phyloP scores from a whole-genome alignment of 2,329 filamentous ascomycete species.

The Penicillium nordicum region DNA sequence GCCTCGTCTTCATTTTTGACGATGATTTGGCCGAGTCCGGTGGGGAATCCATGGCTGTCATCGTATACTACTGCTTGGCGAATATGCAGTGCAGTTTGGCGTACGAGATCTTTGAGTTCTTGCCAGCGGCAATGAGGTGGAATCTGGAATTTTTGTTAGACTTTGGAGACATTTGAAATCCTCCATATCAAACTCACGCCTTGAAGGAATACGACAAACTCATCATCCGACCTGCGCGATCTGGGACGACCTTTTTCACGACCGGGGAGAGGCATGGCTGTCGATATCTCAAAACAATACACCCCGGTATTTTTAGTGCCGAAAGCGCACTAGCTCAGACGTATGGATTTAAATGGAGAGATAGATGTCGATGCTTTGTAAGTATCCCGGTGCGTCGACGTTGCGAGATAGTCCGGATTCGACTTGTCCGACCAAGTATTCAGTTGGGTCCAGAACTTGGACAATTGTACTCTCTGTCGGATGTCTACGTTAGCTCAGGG shows the following conservation, averaged over 20 bases:
- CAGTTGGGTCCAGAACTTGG: constrained; percentile 8
- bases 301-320: not conserved
- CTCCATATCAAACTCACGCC: constrained; percentile 31
- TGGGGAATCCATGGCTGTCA: constrained; percentile 42
- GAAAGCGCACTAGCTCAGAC: not conserved
- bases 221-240: constrained; percentile 38
- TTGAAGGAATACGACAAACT: constrained; percentile 46
- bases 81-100: constrained; percentile 44
- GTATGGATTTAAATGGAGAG: not conserved
- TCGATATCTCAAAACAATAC: not conserved
- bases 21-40: constrained; percentile 44
- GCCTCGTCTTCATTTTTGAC: constrained; percentile 46
- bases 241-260: constrained; percentile 34
- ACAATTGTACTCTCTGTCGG: not conserved
- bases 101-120: constrained; percentile 45
- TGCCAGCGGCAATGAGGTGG: constrained; percentile 45
- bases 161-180: not conserved
- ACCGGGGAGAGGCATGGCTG: constrained; percentile 31
- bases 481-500: not conserved
- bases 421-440: constrained; percentile 11
- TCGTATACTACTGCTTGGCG: constrained; percentile 46
- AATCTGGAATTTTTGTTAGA: constrained; percentile 30
- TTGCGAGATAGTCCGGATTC: constrained; percentile 16
- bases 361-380: not conserved
- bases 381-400: not conserved